Evolutionary conservation across 2,329 filamentous ascomycete species (phyloP), one percentile per base, ranked within the genome.

Genomic region (Xenosphaeropsis pyriputrescens): DNA sequence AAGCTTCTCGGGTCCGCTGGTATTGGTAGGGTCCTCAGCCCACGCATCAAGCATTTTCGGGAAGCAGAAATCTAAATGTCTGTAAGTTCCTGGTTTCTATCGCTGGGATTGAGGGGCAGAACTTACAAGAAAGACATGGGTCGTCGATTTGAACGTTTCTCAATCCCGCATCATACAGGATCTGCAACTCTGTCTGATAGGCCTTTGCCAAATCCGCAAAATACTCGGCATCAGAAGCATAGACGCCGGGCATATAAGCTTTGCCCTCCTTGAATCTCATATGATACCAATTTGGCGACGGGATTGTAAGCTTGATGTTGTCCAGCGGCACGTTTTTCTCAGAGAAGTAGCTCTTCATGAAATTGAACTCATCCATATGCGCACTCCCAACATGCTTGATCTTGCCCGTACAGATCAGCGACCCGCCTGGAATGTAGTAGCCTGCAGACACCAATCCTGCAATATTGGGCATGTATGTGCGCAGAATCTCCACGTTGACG

Each of bases 201-300:
- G 68, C 69, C 39, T 58, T 60, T 36, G 68, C 66, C 30, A 73
- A 64, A 42, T 73, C 69, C 12, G 53, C 57, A 37, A 72, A 69
- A 46, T 72, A 72, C 46, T 67, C 64, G 39, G 64, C 56, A 29
- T 72, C 67, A 14, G 59, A 62, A 13, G 51, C 45, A 43, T 73
- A 72, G 29, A 67, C 63, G 1, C 64, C 60, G 39, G 62, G 62
- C 5, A 61, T 58, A 47, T 67, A 74, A 18, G 68, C 68, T 38
- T 58, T 56, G 36, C 68, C 67, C 40, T 67, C 62, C 47, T 62
- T 66, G 46, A 72, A 69, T 29, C 75, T 67, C 50, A 79, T 63
- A 56, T 85, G 78, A 53, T 81, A 82, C 69, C 76, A 81, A 53
- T 72, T 72, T 2, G 75, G 75, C 4, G 75, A 72, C 14, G 75